These are phyloP conservation scores for Chalciporus sp. DNA, from an alignment of 1,284 basidiomycete species.

Conservation along the genomic window DNA sequence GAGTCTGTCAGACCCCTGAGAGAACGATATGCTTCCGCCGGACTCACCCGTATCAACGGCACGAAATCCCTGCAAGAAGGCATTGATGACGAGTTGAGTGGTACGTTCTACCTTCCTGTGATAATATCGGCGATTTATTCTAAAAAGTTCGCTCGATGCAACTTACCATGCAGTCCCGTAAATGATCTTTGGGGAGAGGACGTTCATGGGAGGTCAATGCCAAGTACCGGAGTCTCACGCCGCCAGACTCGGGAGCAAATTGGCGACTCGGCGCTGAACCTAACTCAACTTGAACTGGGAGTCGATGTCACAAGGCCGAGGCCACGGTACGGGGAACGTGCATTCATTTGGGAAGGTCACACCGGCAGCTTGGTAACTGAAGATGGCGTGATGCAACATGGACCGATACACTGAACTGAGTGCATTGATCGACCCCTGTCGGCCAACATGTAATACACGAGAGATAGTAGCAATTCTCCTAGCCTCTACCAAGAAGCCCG, in stretches of 20 bases:
- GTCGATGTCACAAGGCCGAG: no score
- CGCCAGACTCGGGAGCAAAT: neutral
- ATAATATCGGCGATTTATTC: constrained; percentile 5
- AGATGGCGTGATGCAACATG: no score
- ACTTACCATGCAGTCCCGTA: constrained; percentile 72
- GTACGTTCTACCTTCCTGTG: constrained; percentile 76
- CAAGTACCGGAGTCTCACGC: constrained; percentile 21
- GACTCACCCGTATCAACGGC: constrained; percentile 75
- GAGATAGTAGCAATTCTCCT: no score
- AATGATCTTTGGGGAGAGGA: constrained; percentile 48
- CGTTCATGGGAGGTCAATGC: constrained; percentile 25
- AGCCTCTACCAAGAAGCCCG: no score
- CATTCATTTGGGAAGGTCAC: no score
- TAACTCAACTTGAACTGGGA: no score
- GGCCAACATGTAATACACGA: no score
- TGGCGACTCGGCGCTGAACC: no score
- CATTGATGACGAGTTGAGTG: constrained; percentile 63
- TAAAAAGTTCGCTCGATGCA: neutral
- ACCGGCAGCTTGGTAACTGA: no score
- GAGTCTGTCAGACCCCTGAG: constrained; percentile 17
- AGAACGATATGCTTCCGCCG: neutral
- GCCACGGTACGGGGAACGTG: no score
- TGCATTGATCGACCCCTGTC: no score
- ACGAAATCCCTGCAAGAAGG: constrained; percentile 73
- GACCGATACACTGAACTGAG: no score